Percentiles rank a stretch among this genome's conserved stretches.
Evolutionary conservation across 192 early-diverging fungal genomes (phyloP).

Genomic region (Endogone sp.): DNA sequence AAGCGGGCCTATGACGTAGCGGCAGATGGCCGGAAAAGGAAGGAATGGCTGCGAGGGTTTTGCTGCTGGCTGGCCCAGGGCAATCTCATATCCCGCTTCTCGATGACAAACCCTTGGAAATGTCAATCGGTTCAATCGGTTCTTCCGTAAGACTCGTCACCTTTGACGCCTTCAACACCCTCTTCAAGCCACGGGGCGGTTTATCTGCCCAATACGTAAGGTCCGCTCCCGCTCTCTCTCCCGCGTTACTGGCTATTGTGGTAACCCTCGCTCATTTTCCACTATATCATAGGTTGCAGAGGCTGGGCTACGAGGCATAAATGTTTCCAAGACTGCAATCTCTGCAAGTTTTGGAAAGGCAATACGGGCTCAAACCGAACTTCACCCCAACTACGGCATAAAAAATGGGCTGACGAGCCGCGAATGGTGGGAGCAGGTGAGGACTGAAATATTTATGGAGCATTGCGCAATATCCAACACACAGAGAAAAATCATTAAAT

Average conservation of each 20-base stretch:
- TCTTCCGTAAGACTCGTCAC: slow-evolving; percentile 39
- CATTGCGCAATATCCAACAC: too few relatives aligned
- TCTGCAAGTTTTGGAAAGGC: slow-evolving; percentile 31
- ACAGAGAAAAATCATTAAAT: too few relatives aligned
- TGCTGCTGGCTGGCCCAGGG: background rate
- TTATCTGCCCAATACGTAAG: slow-evolving; percentile 39
- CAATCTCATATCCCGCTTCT: background rate
- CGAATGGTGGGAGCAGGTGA: slow-evolving; percentile 55
- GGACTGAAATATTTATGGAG: background rate
- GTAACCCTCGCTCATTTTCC: background rate
- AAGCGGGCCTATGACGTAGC: too few relatives aligned
- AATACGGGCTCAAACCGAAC: slow-evolving; percentile 28
- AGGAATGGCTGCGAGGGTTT: background rate
- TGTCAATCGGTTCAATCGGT: background rate
- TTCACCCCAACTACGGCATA: slow-evolving; percentile 51
- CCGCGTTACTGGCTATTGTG: background rate
- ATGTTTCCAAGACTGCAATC: slow-evolving; percentile 23
- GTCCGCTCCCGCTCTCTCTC: background rate
- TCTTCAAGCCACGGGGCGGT: slow-evolving; percentile 49
- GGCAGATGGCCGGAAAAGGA: too few relatives aligned
- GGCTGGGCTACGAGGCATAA: slow-evolving; percentile 37
- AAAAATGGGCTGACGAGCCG: slow-evolving; percentile 32
- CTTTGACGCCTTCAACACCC: slow-evolving; percentile 61
- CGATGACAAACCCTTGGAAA: background rate
- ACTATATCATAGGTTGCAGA: slow-evolving; percentile 22